phyloP scores from a whole-genome alignment of 306 rosid species.

The Lotus japonicus region DNA sequence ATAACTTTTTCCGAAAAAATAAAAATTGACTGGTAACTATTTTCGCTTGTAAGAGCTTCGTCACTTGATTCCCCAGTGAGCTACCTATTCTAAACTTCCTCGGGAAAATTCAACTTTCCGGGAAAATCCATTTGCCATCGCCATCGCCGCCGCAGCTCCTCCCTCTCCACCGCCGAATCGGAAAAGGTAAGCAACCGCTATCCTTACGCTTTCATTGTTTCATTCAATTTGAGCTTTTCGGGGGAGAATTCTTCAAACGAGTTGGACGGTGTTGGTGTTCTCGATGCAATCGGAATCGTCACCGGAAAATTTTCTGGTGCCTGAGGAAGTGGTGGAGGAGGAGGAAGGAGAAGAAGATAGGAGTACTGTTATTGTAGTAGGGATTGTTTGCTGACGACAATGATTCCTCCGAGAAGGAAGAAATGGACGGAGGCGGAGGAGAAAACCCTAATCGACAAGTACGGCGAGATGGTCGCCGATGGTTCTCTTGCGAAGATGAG shows the following conservation, averaged over 20 bases:
- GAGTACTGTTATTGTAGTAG: neutral
- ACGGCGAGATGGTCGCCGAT: conserved; percentile 76
- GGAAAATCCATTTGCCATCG: conserved; percentile 9
- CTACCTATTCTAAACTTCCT: conserved; percentile 5
- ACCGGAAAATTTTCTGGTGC: conserved; percentile 19
- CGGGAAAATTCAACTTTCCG: conserved; percentile 10
- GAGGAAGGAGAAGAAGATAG: conserved; percentile 6
- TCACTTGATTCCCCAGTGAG: neutral
- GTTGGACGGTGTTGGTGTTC: conserved; percentile 17
- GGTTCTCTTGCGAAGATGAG: conserved; percentile 84
- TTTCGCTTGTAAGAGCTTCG: neutral
- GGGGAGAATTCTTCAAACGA: neutral
- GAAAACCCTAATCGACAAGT: conserved; percentile 81
- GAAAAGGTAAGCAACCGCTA: conserved; percentile 7
- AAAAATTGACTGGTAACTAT: neutral
- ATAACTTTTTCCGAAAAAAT: neutral
- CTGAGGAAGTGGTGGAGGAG: conserved; percentile 2
- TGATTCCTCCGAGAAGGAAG: conserved; percentile 84
- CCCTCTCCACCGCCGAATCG: neutral
- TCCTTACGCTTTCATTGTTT: neutral
- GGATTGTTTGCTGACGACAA: conserved; percentile 22
- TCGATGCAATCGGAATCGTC: conserved; percentile 31
- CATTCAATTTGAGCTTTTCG: neutral
- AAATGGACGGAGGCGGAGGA: conserved; percentile 98
- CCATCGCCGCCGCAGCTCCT: neutral